A percentile compares a stretch with the other conserved stretches of the same genome.
These are phyloP conservation scores for Monosporascus ibericus DNA, from an alignment of 2,329 filamentous ascomycete species.

Conservation along the genomic window DNA sequence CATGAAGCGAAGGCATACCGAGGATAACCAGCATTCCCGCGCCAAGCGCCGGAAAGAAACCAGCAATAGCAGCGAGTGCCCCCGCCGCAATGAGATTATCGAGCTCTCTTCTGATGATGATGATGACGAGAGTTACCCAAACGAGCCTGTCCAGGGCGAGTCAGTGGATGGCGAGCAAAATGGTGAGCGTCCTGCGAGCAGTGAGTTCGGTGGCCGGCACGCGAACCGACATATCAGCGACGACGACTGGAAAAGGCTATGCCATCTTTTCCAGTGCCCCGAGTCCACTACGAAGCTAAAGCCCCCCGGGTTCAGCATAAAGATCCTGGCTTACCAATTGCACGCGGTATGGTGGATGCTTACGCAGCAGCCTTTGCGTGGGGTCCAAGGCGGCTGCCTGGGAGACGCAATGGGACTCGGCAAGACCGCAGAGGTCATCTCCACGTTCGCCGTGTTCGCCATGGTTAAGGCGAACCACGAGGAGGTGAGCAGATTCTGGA, in stretches of 20 bases:
- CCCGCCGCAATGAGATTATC: background rate
- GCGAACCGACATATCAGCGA: constrained; percentile 5
- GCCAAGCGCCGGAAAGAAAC: too few relatives aligned
- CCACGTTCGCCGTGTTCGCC: constrained; percentile 3
- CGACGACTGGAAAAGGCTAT: constrained; percentile 2
- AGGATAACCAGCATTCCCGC: background rate
- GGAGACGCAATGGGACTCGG: constrained; percentile 5
- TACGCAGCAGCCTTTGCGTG: constrained; percentile 4
- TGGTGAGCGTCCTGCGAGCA: background rate
- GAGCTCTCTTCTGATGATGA: background rate
- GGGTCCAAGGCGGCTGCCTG: constrained; percentile 3
- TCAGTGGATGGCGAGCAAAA: background rate
- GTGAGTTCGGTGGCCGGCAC: constrained; percentile 3
- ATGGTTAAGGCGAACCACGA: constrained; percentile 3
- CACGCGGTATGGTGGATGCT: constrained; percentile 6
- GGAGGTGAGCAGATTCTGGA: background rate
- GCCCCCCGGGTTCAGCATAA: constrained; percentile 2
- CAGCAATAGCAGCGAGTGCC: background rate
- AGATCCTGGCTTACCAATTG: constrained; percentile 4
- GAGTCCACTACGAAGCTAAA: constrained; percentile 4
- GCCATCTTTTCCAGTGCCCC: constrained; percentile 3
- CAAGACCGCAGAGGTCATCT: constrained; percentile 5
- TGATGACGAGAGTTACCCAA: background rate
- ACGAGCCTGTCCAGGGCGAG: background rate
- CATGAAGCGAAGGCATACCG: constrained; percentile 2